phyloP scores from a whole-genome alignment of 202 grass and related monocot species.

The Musa balbisiana region DNA sequence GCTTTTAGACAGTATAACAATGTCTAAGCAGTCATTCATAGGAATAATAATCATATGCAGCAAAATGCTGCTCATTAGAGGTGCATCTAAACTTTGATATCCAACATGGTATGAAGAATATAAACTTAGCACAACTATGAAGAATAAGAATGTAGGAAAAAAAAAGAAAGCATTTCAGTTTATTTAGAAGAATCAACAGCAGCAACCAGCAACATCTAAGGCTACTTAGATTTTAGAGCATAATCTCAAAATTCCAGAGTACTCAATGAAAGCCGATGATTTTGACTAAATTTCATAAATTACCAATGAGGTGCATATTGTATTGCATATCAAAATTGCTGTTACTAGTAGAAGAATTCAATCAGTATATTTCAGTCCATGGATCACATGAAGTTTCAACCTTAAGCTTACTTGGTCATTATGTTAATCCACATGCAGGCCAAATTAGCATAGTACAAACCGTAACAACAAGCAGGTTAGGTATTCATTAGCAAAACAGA shows the following conservation, averaged over 20 bases:
- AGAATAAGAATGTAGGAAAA: too few relatives aligned
- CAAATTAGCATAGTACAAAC: background rate
- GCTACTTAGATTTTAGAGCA: background rate
- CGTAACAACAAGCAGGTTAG: background rate
- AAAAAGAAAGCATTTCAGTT: background rate
- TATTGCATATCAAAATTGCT: too few relatives aligned
- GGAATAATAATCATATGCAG: too few relatives aligned
- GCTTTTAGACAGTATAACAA: too few relatives aligned
- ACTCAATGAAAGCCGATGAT: background rate
- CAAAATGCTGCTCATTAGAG: background rate
- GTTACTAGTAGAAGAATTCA: too few relatives aligned
- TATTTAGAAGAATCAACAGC: background rate
- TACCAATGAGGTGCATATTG: background rate
- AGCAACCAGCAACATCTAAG: background rate
- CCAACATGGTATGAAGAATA: too few relatives aligned
- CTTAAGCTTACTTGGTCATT: background rate
- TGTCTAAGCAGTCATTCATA: too few relatives aligned
- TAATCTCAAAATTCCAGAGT: background rate
- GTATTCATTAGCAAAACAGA: too few relatives aligned
- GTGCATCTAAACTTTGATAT: background rate
- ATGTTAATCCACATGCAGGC: too few relatives aligned
- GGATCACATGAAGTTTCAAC: background rate
- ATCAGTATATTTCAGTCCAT: too few relatives aligned
- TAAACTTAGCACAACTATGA: too few relatives aligned
- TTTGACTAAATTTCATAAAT: background rate